Evolutionary conservation across 352 stramenopile genomes (phyloP).

Genomic region (Salisapilia sapeloensis): DNA sequence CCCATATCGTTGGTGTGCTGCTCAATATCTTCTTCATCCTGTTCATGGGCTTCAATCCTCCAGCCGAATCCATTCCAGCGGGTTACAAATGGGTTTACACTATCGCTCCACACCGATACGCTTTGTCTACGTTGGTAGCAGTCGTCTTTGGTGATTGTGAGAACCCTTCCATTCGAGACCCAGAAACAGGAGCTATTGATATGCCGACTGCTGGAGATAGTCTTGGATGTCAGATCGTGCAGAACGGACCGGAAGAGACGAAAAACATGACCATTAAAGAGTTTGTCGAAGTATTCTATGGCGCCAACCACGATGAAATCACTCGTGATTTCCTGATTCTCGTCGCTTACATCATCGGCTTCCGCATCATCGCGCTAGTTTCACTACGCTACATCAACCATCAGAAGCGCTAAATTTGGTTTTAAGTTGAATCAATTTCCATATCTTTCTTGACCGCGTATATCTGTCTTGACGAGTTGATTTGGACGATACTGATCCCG

Average conservation of each 20-base stretch:
- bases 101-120: conserved; percentile 16
- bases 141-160: conserved; percentile 23
- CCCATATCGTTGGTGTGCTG: conserved; percentile 12
- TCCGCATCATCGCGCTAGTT: conserved; percentile 9
- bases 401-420: too few relatives aligned
- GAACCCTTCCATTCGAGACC: too few relatives aligned
- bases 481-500: too few relatives aligned
- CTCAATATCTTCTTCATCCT: conserved; percentile 58
- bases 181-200: too few relatives aligned
- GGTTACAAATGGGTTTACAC: conserved; percentile 50
- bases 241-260: conserved; percentile 7
- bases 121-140: conserved; percentile 14
- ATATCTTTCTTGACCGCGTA: too few relatives aligned
- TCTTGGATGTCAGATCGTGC: conserved; percentile 14
- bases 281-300: conserved; percentile 10
- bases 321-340: conserved; percentile 13
- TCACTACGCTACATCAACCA: conserved; percentile 18
- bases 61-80: conserved; percentile 18
- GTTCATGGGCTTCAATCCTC: conserved; percentile 64
- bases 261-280: conserved; percentile 14
- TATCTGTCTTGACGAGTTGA: too few relatives aligned
- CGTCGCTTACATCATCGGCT: conserved; percentile 10
- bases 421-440: too few relatives aligned
- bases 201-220: neutral
- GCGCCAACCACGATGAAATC: conserved; percentile 12